phyloP scores from a whole-genome alignment of 2,329 filamentous ascomycete species.

The Lecanicillium sp. region DNA sequence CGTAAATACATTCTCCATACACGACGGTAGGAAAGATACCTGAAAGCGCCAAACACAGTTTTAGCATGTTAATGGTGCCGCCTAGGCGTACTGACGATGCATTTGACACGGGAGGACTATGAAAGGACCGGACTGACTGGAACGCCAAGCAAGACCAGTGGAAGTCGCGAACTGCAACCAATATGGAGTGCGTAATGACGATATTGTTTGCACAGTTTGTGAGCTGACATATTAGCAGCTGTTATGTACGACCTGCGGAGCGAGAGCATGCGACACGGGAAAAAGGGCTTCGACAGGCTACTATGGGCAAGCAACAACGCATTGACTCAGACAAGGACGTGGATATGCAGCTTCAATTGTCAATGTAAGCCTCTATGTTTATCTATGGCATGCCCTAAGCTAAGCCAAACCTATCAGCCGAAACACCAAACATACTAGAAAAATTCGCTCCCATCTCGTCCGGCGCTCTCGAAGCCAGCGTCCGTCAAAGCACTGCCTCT shows the following conservation, averaged over 20 bases:
- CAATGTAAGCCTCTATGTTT: slow-evolving; percentile 1
- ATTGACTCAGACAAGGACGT: slow-evolving; percentile 56
- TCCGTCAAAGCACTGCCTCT: slow-evolving; percentile 4
- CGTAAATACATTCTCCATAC: slow-evolving; percentile 65
- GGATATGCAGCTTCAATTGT: slow-evolving; percentile 63
- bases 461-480: background rate
- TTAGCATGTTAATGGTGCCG: too few relatives aligned
- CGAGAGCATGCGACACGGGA: slow-evolving; percentile 72
- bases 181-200: slow-evolving; percentile 56
- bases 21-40: slow-evolving; percentile 44
- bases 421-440: background rate
- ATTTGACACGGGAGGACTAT: slow-evolving; percentile 73
- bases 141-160: slow-evolving; percentile 52
- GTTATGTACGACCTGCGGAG: slow-evolving; percentile 68
- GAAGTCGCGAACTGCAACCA: slow-evolving; percentile 51
- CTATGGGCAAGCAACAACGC: slow-evolving; percentile 73
- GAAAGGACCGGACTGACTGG: slow-evolving; percentile 77
- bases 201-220: background rate
- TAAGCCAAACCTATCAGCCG: slow-evolving; percentile 1
- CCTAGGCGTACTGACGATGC: slow-evolving; percentile 67
- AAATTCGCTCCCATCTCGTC: too few relatives aligned
- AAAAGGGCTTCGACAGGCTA: slow-evolving; percentile 73
- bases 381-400: background rate
- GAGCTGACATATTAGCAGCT: slow-evolving; percentile 38
- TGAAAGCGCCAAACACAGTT: too few relatives aligned